phyloP scores from a whole-genome alignment of 2,329 filamentous ascomycete genomes.

The Aschersonia sp. region DNA sequence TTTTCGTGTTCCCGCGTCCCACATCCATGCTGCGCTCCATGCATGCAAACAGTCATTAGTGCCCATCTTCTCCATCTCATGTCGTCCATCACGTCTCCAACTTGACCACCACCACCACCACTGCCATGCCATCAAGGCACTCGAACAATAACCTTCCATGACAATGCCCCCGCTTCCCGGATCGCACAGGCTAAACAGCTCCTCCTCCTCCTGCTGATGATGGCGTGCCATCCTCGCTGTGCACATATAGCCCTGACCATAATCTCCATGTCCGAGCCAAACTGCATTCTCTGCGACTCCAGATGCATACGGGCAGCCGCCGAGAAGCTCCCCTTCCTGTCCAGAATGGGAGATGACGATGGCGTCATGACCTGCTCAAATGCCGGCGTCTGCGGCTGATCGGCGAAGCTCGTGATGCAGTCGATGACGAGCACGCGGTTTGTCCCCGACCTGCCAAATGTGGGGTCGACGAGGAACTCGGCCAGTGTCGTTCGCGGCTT shows the following conservation, averaged over 20 bases:
- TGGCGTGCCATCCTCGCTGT: constrained; percentile 58
- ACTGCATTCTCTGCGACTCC: constrained; percentile 40
- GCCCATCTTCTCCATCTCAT: not conserved
- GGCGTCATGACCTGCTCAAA: constrained; percentile 19
- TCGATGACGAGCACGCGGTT: constrained; percentile 43
- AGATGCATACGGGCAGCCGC: constrained; percentile 38
- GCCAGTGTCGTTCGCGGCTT: constrained; percentile 30
- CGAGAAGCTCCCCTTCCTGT: constrained; percentile 22
- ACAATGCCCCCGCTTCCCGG: constrained; percentile 57
- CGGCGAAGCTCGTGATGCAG: constrained; percentile 41
- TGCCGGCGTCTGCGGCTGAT: constrained; percentile 33
- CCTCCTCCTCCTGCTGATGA: constrained; percentile 51
- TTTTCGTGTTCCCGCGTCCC: too few relatives aligned
- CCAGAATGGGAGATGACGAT: constrained; percentile 13
- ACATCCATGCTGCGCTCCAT: too few relatives aligned
- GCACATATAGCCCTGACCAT: constrained; percentile 60
- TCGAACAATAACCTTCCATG: constrained; percentile 52
- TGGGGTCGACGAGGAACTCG: constrained; percentile 25
- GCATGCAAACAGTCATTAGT: too few relatives aligned
- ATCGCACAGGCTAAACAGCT: constrained; percentile 64
- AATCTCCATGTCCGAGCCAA: constrained; percentile 53
- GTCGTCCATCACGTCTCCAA: not conserved
- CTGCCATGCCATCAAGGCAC: constrained; percentile 25
- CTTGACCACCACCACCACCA: not conserved
- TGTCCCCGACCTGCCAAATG: constrained; percentile 15